Evolutionary conservation across 2,329 filamentous ascomycete genomes (phyloP).

Genomic region (Hypoxylon sp.): DNA sequence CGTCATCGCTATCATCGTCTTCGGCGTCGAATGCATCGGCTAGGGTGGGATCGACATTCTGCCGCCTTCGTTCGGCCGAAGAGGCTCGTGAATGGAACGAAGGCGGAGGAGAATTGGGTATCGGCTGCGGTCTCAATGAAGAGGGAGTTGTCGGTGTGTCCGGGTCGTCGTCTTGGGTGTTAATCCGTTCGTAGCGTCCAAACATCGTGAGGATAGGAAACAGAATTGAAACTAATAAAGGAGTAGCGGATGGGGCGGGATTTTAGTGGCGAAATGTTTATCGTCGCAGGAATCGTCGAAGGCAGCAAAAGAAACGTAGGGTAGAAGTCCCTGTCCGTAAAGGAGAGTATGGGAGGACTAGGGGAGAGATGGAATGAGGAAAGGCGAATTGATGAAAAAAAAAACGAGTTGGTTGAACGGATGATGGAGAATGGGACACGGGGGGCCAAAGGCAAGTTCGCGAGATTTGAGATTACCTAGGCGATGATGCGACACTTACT

Average conservation of each 20-base stretch:
- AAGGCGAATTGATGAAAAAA: conserved; percentile 27
- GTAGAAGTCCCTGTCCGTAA: conserved; percentile 33
- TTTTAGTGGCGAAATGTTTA: conserved; percentile 27
- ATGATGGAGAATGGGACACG: conserved; percentile 36
- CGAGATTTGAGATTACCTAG: conserved; percentile 28
- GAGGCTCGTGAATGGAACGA: conserved; percentile 90
- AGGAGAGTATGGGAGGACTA: conserved; percentile 31
- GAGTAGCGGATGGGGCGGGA: conserved; percentile 26
- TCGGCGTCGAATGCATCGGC: conserved; percentile 92
- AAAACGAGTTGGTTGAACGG: conserved; percentile 22
- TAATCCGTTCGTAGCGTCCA: conserved; percentile 70
- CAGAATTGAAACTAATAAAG: conserved; percentile 28
- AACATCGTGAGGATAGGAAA: conserved; percentile 58
- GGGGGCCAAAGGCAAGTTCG: conserved; percentile 15
- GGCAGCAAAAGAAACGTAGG: conserved; percentile 24
- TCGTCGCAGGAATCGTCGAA: conserved; percentile 29
- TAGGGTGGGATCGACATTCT: conserved; percentile 78
- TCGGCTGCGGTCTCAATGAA: conserved; percentile 51
- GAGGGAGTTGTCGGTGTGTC: conserved; percentile 50
- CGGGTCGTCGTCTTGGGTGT: conserved; percentile 67
- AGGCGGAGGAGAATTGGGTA: conserved; percentile 75
- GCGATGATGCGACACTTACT: conserved; percentile 36
- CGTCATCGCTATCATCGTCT: conserved; percentile 77
- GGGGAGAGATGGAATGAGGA: conserved; percentile 25
- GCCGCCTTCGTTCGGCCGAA: conserved; percentile 64